Conservation (phyloP, 129 eudicot genomes). For the Ambrosia artemisiifolia region DNA sequence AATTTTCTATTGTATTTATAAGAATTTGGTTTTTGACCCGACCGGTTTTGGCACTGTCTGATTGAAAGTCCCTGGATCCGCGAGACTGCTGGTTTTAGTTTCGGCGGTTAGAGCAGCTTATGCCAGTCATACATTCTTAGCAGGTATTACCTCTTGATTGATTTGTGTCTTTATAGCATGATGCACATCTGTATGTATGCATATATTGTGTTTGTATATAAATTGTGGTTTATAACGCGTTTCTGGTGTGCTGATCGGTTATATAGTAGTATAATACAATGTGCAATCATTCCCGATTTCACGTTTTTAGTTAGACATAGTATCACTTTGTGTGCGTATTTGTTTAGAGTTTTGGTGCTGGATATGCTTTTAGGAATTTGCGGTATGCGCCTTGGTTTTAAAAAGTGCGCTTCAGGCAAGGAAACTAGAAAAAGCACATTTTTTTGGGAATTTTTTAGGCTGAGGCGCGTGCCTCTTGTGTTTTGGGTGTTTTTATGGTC, state of each 20-base stretch:
- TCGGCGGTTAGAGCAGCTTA: neutral
- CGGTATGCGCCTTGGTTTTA: too few relatives aligned
- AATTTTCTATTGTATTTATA: too few relatives aligned
- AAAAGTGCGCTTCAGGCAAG: too few relatives aligned
- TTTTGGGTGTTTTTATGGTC: too few relatives aligned
- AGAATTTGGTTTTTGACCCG: too few relatives aligned
- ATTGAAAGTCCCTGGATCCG: too few relatives aligned
- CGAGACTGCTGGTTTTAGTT: neutral
- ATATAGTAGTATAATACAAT: neutral
- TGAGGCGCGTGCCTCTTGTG: too few relatives aligned
- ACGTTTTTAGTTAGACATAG: neutral
- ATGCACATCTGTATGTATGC: neutral
- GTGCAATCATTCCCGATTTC: neutral
- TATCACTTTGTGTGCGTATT: neutral
- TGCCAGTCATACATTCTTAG: neutral
- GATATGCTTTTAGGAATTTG: neutral
- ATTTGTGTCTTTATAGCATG: neutral
- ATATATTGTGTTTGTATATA: neutral
- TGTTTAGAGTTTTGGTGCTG: neutral
- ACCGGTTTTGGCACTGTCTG: too few relatives aligned
- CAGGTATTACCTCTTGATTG: constrained; percentile 3
- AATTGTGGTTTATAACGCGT: neutral
- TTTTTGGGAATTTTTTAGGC: too few relatives aligned
- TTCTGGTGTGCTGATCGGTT: neutral
- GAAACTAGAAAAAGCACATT: too few relatives aligned